Conservation (phyloP, 2,329 filamentous ascomycete genomes). For the Talaromyces islandicus region DNA sequence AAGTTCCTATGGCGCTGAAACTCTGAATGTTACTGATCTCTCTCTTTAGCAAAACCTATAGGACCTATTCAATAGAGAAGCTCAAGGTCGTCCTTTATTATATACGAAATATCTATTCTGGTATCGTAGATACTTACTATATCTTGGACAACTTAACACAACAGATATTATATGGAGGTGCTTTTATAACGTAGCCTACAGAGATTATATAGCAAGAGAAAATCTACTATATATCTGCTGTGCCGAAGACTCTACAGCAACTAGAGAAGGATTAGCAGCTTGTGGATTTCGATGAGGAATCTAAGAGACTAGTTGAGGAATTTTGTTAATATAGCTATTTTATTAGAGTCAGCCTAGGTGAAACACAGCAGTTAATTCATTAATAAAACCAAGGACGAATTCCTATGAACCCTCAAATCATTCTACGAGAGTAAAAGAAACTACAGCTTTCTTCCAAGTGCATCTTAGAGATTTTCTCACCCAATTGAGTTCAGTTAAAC, state of each 20-base stretch:
- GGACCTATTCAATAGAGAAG: background rate
- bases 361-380: too few species aligned
- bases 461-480: too few species aligned
- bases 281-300: background rate
- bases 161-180: background rate
- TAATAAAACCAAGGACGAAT: too few species aligned
- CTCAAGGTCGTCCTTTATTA: background rate
- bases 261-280: background rate
- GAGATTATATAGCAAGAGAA: background rate
- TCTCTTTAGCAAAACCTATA: background rate
- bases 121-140: background rate
- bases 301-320: background rate
- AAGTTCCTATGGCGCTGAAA: background rate
- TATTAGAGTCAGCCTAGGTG: too few species aligned
- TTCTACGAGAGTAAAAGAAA: too few species aligned
- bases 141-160: background rate
- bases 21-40: background rate
- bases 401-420: too few species aligned
- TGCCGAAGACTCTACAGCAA: background rate
- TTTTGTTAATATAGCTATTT: background rate
- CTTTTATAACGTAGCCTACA: background rate
- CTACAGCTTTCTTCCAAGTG: too few species aligned
- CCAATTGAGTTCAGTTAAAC: too few species aligned
- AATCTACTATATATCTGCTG: background rate
- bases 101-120: background rate